Percentiles rank a stretch among this genome's conserved stretches.
Evolutionary conservation across 2,329 filamentous ascomycete species (phyloP).

Genomic region (Hymenotorrendiella dingleyae): DNA sequence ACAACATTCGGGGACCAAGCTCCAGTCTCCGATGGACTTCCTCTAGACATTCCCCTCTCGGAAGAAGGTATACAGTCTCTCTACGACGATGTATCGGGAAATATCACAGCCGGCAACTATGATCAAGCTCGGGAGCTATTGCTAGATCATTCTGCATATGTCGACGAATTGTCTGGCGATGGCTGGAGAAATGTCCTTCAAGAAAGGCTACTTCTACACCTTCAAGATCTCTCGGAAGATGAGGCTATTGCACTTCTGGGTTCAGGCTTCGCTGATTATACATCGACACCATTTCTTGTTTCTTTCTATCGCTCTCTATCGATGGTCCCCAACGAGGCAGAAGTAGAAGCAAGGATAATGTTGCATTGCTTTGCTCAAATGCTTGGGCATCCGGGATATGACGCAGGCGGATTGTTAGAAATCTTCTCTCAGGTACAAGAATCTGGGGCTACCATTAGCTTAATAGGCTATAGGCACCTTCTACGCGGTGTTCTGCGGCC

Average conservation of each 20-base stretch:
- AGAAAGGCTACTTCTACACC: conserved; percentile 14
- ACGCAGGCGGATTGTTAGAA: conserved; percentile 29
- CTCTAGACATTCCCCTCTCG: not conserved
- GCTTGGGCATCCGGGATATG: conserved; percentile 35
- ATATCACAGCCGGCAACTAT: conserved; percentile 16
- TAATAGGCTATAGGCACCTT: conserved; percentile 31
- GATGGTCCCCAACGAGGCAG: conserved; percentile 24
- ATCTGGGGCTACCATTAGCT: conserved; percentile 32
- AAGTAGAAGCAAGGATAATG: conserved; percentile 31
- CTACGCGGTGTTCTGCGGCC: conserved; percentile 33
- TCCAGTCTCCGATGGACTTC: not conserved
- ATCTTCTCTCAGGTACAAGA: conserved; percentile 32
- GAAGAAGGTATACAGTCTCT: conserved; percentile 1
- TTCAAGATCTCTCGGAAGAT: conserved; percentile 30
- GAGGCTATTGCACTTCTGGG: conserved; percentile 33
- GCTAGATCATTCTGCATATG: conserved; percentile 4
- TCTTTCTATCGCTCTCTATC: conserved; percentile 34
- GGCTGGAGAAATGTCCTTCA: conserved; percentile 19
- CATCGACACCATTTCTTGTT: conserved; percentile 37
- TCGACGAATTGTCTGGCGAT: conserved; percentile 13
- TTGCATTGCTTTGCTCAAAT: conserved; percentile 34
- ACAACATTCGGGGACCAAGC: not conserved
- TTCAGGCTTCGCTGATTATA: conserved; percentile 30
- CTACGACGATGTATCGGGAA: conserved; percentile 8
- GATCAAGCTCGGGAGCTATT: conserved; percentile 12